Evolutionary conservation across 1,284 basidiomycete genomes (phyloP).

Genomic region (Naganishia sp.): DNA sequence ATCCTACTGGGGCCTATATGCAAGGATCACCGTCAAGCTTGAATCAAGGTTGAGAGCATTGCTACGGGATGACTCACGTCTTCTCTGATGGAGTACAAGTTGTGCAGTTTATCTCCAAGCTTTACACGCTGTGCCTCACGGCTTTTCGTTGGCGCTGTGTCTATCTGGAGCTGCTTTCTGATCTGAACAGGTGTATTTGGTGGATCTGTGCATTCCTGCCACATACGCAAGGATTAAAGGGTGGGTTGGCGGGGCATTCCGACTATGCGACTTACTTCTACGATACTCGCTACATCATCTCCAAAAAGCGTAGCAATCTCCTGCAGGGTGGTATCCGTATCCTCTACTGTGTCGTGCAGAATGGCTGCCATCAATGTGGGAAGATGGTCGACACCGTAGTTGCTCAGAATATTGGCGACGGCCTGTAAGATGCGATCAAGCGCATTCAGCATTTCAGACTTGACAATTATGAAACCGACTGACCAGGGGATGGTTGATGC

Average conservation of each 20-base stretch:
- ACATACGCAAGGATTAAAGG: background rate
- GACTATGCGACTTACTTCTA: conserved; percentile 39
- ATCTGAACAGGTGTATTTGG: conserved; percentile 40
- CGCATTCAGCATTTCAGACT: background rate
- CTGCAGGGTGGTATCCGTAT: conserved; percentile 52
- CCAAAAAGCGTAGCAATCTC: conserved; percentile 49
- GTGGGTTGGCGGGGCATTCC: too few relatives aligned
- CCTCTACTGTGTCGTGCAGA: conserved; percentile 56
- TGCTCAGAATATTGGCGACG: conserved; percentile 50
- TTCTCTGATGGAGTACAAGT: conserved; percentile 51
- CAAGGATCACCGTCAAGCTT: too few relatives aligned
- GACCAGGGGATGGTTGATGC: conserved; percentile 52
- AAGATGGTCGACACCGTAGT: conserved; percentile 49
- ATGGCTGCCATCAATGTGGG: conserved; percentile 52
- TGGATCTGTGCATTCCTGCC: conserved; percentile 51
- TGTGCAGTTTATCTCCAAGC: conserved; percentile 55
- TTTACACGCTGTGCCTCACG: conserved; percentile 54
- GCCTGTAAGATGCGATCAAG: conserved; percentile 36
- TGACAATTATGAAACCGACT: background rate
- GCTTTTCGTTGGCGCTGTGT: conserved; percentile 49
- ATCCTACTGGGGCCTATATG: conserved; percentile 44
- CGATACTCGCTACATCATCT: conserved; percentile 50
- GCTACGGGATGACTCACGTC: conserved; percentile 29
- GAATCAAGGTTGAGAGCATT: too few relatives aligned
- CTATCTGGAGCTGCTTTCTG: conserved; percentile 52